Evolutionary conservation across 2,329 filamentous ascomycete genomes (phyloP), one percentile per base, ranked within the genome.

Genomic region (Mycocentrospora acerina): DNA sequence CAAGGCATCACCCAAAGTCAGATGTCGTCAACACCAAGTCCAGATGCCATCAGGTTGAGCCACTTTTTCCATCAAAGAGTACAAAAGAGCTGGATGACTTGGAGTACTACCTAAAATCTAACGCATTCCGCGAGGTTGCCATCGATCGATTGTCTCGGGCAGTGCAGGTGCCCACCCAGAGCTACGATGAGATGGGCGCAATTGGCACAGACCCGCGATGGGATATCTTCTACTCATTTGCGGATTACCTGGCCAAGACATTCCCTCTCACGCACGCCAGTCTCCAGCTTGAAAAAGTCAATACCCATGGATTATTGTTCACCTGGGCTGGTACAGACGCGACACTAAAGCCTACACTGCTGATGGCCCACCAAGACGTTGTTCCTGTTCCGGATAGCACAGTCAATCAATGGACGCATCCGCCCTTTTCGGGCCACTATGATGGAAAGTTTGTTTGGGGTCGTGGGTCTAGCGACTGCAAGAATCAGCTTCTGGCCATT

Each of bases 301-400:
- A 84, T 57, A 77, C 71, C 2, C 76, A 82, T 54, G 80, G 76
- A 3, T 65, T 83, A 29, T 56, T 83, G 19, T 82, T 76, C 55
- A 81, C 78, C 2, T 79, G 79, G 74, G 44, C 73, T 26, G 81
- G 81, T 4, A 70, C 66, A 6, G 67, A 81, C 24, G 42, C 60
- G 2, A 58, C 54, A 1, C 61, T 81, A 25, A 79, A 78, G 59
- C 80, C 80, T 0, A 73, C 76, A 3, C 63, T 84, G 15, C 66
- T 85, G 25, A 78, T 82, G 70, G 81, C 80, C 1, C 81, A 84
- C 58, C 79, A 83, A 56, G 82, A 85, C 56, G 79, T 82, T 7
- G 81, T 85, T 2, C 80, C 80, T 2, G 79, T 81, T 0, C 61
- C 60, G 4, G 53, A 61, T 4, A 70, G 71, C 2, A 68, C 73